Base-by-base conservation (phyloP, 306 rosid genomes). In the Fragaria iinumae region DNA sequence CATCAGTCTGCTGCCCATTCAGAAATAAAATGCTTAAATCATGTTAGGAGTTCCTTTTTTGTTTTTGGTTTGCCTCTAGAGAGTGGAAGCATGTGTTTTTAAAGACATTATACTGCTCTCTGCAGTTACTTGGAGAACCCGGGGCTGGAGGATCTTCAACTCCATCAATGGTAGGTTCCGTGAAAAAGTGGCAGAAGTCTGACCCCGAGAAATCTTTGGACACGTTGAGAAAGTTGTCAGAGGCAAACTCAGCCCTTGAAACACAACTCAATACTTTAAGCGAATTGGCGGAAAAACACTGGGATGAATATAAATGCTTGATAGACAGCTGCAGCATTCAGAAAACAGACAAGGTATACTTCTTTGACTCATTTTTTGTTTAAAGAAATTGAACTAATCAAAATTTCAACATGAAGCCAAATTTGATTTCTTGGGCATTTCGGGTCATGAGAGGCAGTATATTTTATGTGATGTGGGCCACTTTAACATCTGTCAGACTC, bases 141-240 rank as follows among this genome's bases (percentile, higher is more conserved):
- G 99, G 99, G 77, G 84, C 80, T 56, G 99, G 99, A 78, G 99
- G 99, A 69, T 95, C 97, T 53, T 95, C 96, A 80, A 95, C 99
- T 2, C 97, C 96, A 75, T 95, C 99, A 65, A 95, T 95, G 99
- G 97, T 95, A 63, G 97, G 97, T 81, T 90, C 97, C 62, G 97
- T 95, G 18, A 95, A 91, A 80, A 92, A 88, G 80, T 95, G 99
- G 99, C 99, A 92, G 79, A 92, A 92, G 83, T 81, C 93, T 44
- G 92, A 92, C 81, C 89, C 97, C 80, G 81, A 85, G 75, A 86
- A 82, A 80, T 86, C 97, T 45, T 62, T 80, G 79, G 97, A 90
- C 56, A 89, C 91, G n/a, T 89, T 97, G 97, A 87, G 69, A 87
- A 92, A 86, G 87, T 84, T 92, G 87, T 89, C 93, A n/a, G 90